Evolutionary conservation across 805 yeast species (phyloP), one percentile per base, ranked within the genome.

Genomic region (Saturnispora serradocipensis): DNA sequence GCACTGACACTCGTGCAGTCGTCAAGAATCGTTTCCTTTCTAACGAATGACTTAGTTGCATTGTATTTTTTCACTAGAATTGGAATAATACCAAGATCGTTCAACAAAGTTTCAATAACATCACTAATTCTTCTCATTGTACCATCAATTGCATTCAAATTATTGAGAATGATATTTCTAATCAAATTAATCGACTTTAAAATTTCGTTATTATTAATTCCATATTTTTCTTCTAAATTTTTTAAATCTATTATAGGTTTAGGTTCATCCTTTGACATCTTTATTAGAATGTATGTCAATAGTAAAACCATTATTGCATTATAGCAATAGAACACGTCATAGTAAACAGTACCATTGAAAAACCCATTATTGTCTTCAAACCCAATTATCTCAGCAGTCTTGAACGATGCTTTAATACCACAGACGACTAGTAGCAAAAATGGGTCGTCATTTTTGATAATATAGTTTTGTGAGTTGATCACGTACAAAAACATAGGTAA

Each of bases 261-360:
- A 13, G 54, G 53, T 7, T 38, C 43, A 7, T 55, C 24, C 15
- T 49, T 46, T 18, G 66, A 56, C 3, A 60, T 57, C 30, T 61
- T 63, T 50, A 68, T 61, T 18, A 67, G 61, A 39, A 75, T 67
- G 51, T 69, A 71, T n/a, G 74, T 67, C 45, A 73, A 56, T 2
- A 75, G 68, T 25, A 74, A 58, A 0, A 69, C 69, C 68, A 75
- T 65, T 1, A 69, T 67, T 1, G 76, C 71, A 53, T 69, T 68
- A 54, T 75, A 75, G 5, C 71, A 73, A 57, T 68, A 67, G 57
- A 72, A 72, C 38, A 73, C 69, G 54, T 75, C 80, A 36, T 66
- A 64, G 35, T 72, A 70, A n/a, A 72, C 45, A 1, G 75, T 72
- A n/a, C 78, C 78, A 57, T 69, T 70, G 57, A 71, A 65, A 48